Base-by-base conservation (phyloP, 805 yeast genomes). In the Candida ovalis region DNA sequence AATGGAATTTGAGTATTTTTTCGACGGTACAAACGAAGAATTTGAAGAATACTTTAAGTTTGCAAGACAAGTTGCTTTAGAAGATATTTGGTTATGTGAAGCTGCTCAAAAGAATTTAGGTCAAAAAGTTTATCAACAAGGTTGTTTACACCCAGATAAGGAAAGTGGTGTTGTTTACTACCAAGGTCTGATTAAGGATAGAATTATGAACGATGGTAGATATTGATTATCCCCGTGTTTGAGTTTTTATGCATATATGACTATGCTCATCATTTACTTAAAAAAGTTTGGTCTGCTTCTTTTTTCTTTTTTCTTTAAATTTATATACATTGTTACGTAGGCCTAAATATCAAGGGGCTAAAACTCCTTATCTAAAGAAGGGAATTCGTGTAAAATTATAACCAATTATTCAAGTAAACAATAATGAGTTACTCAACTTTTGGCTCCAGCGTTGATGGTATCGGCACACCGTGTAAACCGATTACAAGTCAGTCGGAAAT, bases 1-100 rank as follows among this genome's bases (percentile, higher is more conserved):
- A 27, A 62, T 60, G 64, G 67, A 63, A 49, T 62, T 63, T 45
- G 68, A 63, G 42, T 63, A 62, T 42, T 63, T 48, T 45, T 62
- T 60, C 43, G 57, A 58, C 21, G 65, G 64, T 19, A 25, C 51
- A n/a, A 58, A 58, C 13, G 65, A 61, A 44, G 61, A 59, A 4
- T 63, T 59, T 42, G 60, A 62, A 48, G 53, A 38, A 7, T 63
- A 62, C 48, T 62, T 50, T 44, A 54, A 56, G 36, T 63, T 63
- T 53, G 67, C 63, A 2, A 56, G 68, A 49, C 66, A 62, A 50
- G 68, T 63, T 41, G 67, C 67, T 12, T 27, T 53, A 22, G 68
- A 63, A 53, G 68, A 63, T 42, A 53, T 58, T 35, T 55, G 58
- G 57, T 47, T 63, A 41, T 63, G 68, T 44, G 68, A 62, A 50